phyloP scores from a whole-genome alignment of 73 alveolate genomes.

The Paramecium caudatum region DNA sequence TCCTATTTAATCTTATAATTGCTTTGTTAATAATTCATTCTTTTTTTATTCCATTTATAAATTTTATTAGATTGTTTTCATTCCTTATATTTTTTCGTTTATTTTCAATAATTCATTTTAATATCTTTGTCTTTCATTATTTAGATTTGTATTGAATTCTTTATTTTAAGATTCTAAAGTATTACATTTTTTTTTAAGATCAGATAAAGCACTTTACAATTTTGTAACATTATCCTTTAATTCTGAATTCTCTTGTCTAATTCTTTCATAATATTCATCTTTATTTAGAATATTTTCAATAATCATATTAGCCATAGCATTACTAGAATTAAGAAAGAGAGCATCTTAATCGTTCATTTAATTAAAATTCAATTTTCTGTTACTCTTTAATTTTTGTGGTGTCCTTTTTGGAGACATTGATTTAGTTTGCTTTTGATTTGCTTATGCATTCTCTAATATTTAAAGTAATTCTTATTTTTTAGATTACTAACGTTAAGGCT shows the following conservation, averaged over 20 bases:
- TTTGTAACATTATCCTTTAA: not conserved
- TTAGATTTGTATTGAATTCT: not conserved
- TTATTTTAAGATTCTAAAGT: not conserved
- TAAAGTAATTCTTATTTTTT: constrained; percentile 16
- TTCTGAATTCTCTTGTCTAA: constrained; percentile 53
- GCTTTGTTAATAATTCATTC: constrained; percentile 53
- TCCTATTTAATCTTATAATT: constrained; percentile 34
- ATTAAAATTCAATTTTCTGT: constrained; percentile 65
- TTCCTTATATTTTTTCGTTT: constrained; percentile 22
- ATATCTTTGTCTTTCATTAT: constrained; percentile 3
- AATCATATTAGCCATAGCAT: constrained; percentile 1
- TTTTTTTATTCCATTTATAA: constrained; percentile 65
- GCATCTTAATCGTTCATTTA: constrained; percentile 37
- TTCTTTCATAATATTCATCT: constrained; percentile 64
- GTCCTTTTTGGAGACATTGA: constrained; percentile 30
- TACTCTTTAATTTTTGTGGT: not conserved
- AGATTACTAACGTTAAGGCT: not conserved
- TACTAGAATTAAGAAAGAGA: constrained; percentile 28
- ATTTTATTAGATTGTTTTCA: constrained; percentile 24
- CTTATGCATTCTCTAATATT: constrained; percentile 48
- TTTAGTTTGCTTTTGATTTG: constrained; percentile 12
- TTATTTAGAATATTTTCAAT: constrained; percentile 61
- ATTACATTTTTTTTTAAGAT: not conserved
- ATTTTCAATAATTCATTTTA: constrained; percentile 37
- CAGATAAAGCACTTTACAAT: not conserved